Percentiles rank a stretch among this genome's conserved stretches.
These are phyloP conservation scores for Phytopythium montanum DNA, from an alignment of 352 stramenopile species.

Conservation along the genomic window DNA sequence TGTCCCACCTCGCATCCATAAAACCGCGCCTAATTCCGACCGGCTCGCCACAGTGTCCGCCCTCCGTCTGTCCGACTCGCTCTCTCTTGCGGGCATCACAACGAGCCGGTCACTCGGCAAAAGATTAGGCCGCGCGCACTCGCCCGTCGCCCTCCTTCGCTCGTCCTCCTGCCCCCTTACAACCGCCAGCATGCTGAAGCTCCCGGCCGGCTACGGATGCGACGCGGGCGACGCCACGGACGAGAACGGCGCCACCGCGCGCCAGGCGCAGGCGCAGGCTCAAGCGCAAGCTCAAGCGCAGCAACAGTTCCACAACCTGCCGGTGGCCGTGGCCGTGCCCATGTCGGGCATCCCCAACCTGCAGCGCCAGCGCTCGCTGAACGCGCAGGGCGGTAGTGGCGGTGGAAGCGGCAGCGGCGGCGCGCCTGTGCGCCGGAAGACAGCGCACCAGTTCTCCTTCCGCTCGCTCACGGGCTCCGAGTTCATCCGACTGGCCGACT, in stretches of 20 bases:
- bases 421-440: constrained; percentile 35
- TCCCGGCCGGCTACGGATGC: constrained; percentile 28
- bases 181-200: constrained; percentile 32
- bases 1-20: background rate
- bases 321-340: constrained; percentile 52
- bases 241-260: background rate
- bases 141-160: background rate
- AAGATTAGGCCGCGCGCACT: constrained; percentile 1
- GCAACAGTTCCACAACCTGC: constrained; percentile 51
- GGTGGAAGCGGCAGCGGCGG: background rate
- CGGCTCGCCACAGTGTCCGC: background rate
- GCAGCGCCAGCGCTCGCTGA: constrained; percentile 23
- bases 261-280: constrained; percentile 6
- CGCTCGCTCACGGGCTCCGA: constrained; percentile 55
- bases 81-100: background rate
- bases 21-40: constrained; percentile 1
- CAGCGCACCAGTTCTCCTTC: constrained; percentile 74
- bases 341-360: constrained; percentile 23
- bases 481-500: constrained; percentile 65
- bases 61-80: background rate
- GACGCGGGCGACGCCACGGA: constrained; percentile 23
- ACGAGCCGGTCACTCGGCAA: constrained; percentile 1
- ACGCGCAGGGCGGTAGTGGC: constrained; percentile 1
- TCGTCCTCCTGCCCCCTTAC: background rate
- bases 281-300: too few relatives aligned